Base-by-base conservation (phyloP, 2,329 filamentous ascomycete genomes). In the Penicillium capsulatum region DNA sequence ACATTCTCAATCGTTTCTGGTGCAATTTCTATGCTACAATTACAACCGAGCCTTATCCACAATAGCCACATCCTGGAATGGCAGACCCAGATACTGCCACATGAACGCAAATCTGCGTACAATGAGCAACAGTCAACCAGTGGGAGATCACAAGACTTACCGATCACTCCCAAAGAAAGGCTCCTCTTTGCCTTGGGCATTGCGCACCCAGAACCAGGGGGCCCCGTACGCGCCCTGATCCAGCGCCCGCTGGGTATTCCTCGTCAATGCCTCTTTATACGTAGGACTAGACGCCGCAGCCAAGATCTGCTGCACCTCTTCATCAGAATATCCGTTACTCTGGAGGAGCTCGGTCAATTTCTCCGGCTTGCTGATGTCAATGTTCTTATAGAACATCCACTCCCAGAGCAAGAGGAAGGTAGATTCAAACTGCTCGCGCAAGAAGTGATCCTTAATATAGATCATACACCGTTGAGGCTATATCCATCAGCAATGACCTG, bases 81-180 rank as follows among this genome's bases (percentile, higher is more conserved):
- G 59, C 36, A 88, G 51, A 0, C 71, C 80, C 31, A 89, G 60
- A 57, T 78, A 83, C 42, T 76, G 69, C 65, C 82, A 89, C 51
- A 90, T 75, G 52, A 77, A 84, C 34, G 61, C 55, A 31, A 63
- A 64, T 19, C 51, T 54, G 42, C 9, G 17, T 1, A 11, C 29
- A 20, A 24, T 38, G 29, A 48, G 35, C 22, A 14, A 30, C 13
- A 44, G 22, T 2, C 20, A 1, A 8, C 4, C 8, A 28, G 26
- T 4, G 13, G 4, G 11, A 28, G 26, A 28, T 14, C 26, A 28
- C 11, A 13, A 17, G 8, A 50, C 81, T 75, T 34, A 54, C 60
- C 82, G 80, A 65, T 90, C 85, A 64, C 83, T 88, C 2, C 85
- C 85, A 63, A 90, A 90, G 59, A 89, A 87, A 0, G 81, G 77